A percentile compares a stretch with the other conserved stretches of the same genome.
These are phyloP conservation scores for Trichoderma asperelloides DNA, from an alignment of 495 filamentous ascomycete genomes.

Conservation along the genomic window DNA sequence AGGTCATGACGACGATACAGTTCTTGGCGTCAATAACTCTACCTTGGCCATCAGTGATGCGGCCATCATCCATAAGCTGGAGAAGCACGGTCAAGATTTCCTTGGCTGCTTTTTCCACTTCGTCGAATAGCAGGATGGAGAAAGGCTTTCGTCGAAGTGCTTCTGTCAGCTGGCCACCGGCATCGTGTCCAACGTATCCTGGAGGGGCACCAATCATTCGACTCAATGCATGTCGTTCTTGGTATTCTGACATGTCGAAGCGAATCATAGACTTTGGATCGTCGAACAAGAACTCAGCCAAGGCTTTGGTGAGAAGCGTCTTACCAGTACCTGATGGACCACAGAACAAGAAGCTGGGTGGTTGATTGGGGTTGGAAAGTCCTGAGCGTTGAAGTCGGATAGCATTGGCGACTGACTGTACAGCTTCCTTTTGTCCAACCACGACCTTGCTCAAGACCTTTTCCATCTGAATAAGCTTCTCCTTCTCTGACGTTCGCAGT, in stretches of 20 bases:
- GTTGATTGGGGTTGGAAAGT: conserved; percentile 88
- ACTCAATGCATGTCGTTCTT: conserved; percentile 91
- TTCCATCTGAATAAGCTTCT: conserved; percentile 95
- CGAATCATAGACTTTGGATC: conserved; percentile 97
- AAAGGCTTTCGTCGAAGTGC: conserved; percentile 87
- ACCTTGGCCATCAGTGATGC: conserved; percentile 96
- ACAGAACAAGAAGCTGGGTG: conserved; percentile 96
- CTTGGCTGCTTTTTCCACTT: conserved; percentile 97
- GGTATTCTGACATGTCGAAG: conserved; percentile 99
- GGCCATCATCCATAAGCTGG: conserved; percentile 97
- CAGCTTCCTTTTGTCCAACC: conserved; percentile 91
- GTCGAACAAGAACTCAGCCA: conserved; percentile 97
- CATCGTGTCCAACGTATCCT: conserved; percentile 93
- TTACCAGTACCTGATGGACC: conserved; percentile 97
- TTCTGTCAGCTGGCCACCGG: conserved; percentile 93
- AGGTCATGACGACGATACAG: conserved; percentile 99
- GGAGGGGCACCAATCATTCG: conserved; percentile 97
- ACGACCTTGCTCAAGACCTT: conserved; percentile 71
- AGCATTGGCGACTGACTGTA: conserved; percentile 84
- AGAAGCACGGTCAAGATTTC: conserved; percentile 93
- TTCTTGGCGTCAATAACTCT: conserved; percentile 89
- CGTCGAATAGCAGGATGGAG: conserved; percentile 95
- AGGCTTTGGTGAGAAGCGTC: conserved; percentile 88
- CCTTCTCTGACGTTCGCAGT: conserved; percentile 90
- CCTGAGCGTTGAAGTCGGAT: conserved; percentile 92